These are phyloP conservation scores for Colletotrichum sp. DNA, from an alignment of 2,329 filamentous ascomycete genomes.

Conservation along the genomic window DNA sequence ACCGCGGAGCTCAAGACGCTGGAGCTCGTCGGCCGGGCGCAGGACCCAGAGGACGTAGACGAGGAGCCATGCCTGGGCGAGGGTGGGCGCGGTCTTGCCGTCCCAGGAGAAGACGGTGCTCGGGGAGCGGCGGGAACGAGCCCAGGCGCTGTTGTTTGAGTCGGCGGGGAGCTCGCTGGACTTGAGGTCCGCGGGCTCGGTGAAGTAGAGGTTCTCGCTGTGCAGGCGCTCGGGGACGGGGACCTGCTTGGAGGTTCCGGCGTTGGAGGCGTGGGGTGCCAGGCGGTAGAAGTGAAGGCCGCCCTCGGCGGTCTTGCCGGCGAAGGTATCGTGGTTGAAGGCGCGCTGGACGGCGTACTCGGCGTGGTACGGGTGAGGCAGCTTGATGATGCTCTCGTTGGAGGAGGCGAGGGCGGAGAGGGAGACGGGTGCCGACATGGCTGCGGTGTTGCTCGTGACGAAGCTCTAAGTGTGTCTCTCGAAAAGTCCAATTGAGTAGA, in stretches of 20 bases:
- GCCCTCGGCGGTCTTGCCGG: slow-evolving; percentile 20
- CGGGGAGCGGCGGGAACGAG: slow-evolving; percentile 58
- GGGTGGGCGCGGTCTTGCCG: slow-evolving; percentile 41
- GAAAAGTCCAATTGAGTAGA: not conserved
- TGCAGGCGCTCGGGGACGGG: slow-evolving; percentile 36
- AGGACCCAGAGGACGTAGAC: slow-evolving; percentile 58
- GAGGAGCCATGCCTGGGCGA: slow-evolving; percentile 59
- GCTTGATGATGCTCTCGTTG: slow-evolving; percentile 48
- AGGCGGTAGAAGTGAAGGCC: slow-evolving; percentile 39
- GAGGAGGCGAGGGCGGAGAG: slow-evolving; percentile 30
- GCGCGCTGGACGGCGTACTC: slow-evolving; percentile 47
- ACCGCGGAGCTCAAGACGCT: slow-evolving; percentile 53
- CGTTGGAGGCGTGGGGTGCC: slow-evolving; percentile 29
- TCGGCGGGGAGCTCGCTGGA: slow-evolving; percentile 52
- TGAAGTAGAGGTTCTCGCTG: slow-evolving; percentile 45
- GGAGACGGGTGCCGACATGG: slow-evolving; percentile 29
- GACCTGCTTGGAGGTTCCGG: slow-evolving; percentile 27
- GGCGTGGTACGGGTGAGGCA: slow-evolving; percentile 54
- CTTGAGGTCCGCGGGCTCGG: slow-evolving; percentile 51
- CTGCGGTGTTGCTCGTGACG: not conserved
- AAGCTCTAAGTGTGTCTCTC: not conserved
- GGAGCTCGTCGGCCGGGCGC: slow-evolving; percentile 50
- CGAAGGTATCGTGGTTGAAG: slow-evolving; percentile 23
- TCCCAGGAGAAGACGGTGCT: slow-evolving; percentile 51
- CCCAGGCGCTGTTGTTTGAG: slow-evolving; percentile 63